Evolutionary conservation across 129 eudicot genomes (phyloP), one percentile per base, ranked within the genome.

Genomic region (Centella asiatica): DNA sequence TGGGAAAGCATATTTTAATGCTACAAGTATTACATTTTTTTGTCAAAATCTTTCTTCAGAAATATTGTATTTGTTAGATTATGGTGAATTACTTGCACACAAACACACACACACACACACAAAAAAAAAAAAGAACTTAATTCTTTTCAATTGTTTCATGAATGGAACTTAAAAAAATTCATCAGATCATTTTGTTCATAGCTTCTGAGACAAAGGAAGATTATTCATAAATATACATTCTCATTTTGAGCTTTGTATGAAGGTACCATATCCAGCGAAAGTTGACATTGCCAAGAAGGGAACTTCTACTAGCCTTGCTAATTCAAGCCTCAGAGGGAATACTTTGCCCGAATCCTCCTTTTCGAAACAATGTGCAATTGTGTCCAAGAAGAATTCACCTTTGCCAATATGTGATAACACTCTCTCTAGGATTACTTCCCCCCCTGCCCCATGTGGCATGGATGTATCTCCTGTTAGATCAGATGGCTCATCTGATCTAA

Each of bases 231-330:
- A 50, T 7, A n/a, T n/a, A n/a, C n/a, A n/a, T n/a, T n/a, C n/a
- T 9, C 37, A 42, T 29, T 55, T 33, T 66, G 57, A 27, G 56
- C 50, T 46, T 28, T 33, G 6, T 80, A 33, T 78, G 73, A 68
- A 74, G 84, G 86, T 80, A 59, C 94, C 84, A 26, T 75, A 74
- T 58, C 64, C 83, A 18, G 49, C 82, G 14, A 88, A 81, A 64
- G 52, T 69, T 42, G 72, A 67, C 55, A 74, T 74, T 52, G 31
- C 80, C 12, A 84, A 90, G 77, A 90, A 86, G 87, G 84, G 76
- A 45, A 20, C 67, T 65, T 57, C 82, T 9, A 12, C 72, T 31
- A 27, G 54, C 58, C 50, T 45, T 20, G 70, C 36, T 24, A 76
- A 57, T 65, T 74, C 73, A 1, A 59, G 74, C 66, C 67, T 76